These are phyloP conservation scores for Aspergillus floridensis DNA, from an alignment of 2,329 filamentous ascomycete species.

Conservation along the genomic window DNA sequence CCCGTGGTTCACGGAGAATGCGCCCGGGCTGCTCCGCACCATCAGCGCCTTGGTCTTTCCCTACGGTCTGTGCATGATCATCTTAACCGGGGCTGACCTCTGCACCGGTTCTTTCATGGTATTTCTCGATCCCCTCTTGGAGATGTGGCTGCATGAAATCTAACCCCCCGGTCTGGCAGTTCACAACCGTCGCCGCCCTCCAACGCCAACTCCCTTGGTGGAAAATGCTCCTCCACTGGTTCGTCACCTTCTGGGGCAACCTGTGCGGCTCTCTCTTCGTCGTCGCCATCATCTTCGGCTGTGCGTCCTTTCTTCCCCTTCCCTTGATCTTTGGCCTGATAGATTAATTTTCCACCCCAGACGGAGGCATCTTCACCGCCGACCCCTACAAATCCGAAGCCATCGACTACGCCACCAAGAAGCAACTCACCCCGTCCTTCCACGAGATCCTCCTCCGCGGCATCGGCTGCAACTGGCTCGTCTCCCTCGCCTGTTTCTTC, in stretches of 20 bases:
- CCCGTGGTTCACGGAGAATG: conserved; percentile 51
- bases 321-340: not conserved
- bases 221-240: conserved; percentile 44
- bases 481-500: conserved; percentile 52
- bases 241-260: conserved; percentile 51
- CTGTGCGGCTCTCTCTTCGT: conserved; percentile 51
- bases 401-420: conserved; percentile 48
- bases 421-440: conserved; percentile 50
- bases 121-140: not conserved
- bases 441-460: conserved; percentile 55
- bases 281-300: conserved; percentile 50
- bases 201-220: conserved; percentile 41
- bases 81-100: conserved; percentile 50
- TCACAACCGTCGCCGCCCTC: conserved; percentile 45
- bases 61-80: conserved; percentile 50
- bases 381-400: conserved; percentile 47
- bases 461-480: conserved; percentile 59
- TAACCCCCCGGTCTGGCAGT: conserved; percentile 25
- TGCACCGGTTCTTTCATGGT: conserved; percentile 51
- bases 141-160: not conserved
- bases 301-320: conserved; percentile 26
- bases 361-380: conserved; percentile 48
- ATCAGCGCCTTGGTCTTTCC: conserved; percentile 50
- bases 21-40: conserved; percentile 48
- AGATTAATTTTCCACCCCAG: conserved; percentile 9